These are phyloP conservation scores for Diophrys appendiculata DNA, from an alignment of 73 alveolate genomes.

Conservation along the genomic window DNA sequence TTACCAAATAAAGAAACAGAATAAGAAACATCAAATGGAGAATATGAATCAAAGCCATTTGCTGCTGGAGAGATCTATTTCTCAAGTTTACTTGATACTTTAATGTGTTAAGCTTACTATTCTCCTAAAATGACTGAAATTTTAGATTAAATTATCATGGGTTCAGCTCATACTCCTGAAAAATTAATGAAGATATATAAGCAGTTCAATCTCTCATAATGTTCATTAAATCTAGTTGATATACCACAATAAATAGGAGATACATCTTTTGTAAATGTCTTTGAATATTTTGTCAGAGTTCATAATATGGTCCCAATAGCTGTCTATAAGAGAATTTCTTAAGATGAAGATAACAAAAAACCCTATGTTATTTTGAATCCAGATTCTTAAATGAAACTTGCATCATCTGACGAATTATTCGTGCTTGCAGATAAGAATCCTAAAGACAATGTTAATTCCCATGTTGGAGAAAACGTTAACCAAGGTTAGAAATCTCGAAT, in stretches of 20 bases:
- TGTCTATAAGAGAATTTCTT: constrained; percentile 59
- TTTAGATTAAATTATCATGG: constrained; percentile 90
- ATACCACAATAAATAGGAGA: constrained; percentile 50
- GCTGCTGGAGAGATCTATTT: constrained; percentile 96
- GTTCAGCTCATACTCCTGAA: constrained; percentile 84
- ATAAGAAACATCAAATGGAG: constrained; percentile 72
- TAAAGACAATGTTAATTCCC: constrained; percentile 9
- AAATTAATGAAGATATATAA: constrained; percentile 61
- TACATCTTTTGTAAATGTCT: constrained; percentile 34
- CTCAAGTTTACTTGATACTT: constrained; percentile 92
- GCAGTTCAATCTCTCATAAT: constrained; percentile 59
- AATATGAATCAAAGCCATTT: constrained; percentile 89
- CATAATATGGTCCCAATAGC: constrained; percentile 79
- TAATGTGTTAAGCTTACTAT: constrained; percentile 93
- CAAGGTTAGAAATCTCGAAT: constrained; percentile 17
- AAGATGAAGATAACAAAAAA: constrained; percentile 41
- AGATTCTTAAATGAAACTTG: constrained; percentile 6
- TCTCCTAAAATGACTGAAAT: constrained; percentile 90
- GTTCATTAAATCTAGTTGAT: constrained; percentile 62
- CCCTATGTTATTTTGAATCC: constrained; percentile 82
- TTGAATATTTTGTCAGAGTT: constrained; percentile 56
- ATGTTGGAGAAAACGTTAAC: constrained; percentile 5
- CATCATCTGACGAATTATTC: constrained; percentile 29
- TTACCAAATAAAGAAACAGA: constrained; percentile 73
- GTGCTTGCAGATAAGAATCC: constrained; percentile 41